phyloP scores from a whole-genome alignment of 2,329 filamentous ascomycete species.

The Aphanoascus verrucosus region DNA sequence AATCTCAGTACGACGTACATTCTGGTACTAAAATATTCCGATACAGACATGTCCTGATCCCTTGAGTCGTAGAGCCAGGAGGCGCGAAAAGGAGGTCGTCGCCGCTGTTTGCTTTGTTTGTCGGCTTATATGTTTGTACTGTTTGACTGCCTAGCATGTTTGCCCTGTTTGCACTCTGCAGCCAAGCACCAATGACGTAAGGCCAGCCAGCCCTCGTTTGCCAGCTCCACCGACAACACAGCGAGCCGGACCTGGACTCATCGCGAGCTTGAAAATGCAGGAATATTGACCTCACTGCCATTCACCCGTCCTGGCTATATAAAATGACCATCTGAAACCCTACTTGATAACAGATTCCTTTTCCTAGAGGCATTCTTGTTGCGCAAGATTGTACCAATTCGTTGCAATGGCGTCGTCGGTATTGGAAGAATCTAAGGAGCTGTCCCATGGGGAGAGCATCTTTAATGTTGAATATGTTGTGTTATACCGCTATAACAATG shows the following conservation, averaged over 20 bases:
- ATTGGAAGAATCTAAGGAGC: background rate
- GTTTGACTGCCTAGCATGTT: too few species aligned
- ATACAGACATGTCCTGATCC: too few species aligned
- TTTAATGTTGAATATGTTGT: conserved; percentile 81
- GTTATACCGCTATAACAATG: conserved; percentile 60
- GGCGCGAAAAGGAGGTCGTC: too few species aligned
- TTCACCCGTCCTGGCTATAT: background rate
- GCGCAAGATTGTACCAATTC: background rate
- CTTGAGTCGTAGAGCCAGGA: too few species aligned
- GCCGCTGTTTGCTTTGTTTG: too few species aligned
- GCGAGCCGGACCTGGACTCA: too few species aligned
- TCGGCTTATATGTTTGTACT: too few species aligned
- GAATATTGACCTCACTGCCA: background rate
- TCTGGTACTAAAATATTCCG: too few species aligned
- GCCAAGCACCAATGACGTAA: background rate
- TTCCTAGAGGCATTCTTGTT: background rate
- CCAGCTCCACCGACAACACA: background rate
- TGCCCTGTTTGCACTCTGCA: too few species aligned
- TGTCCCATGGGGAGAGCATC: conserved; percentile 37
- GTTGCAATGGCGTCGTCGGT: conserved; percentile 7
- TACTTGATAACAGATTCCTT: too few species aligned
- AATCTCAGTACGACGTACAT: too few species aligned
- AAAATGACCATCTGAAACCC: background rate
- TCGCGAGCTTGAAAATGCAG: too few species aligned
- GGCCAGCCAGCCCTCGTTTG: background rate